Conservation (phyloP, 1,284 basidiomycete species). For the Neonothopanus nambi region DNA sequence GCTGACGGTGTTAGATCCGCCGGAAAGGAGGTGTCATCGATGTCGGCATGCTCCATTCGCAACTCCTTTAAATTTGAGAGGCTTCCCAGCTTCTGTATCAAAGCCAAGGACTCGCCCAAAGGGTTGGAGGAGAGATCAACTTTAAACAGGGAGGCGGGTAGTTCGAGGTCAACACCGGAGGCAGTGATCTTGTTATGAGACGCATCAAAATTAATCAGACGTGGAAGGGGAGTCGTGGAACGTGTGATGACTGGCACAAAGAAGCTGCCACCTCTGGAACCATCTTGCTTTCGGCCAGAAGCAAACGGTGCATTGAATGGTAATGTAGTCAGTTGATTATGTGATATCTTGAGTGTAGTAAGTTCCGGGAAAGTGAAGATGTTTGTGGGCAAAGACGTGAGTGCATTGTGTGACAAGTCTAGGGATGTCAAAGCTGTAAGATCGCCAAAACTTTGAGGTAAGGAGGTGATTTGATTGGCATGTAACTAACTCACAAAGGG, state of each 20-base stretch:
- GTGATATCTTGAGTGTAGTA: conserved; percentile 64
- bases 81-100: conserved; percentile 48
- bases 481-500: conserved; percentile 53
- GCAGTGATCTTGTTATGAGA: conserved; percentile 66
- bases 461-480: conserved; percentile 60
- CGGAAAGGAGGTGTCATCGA: conserved; percentile 61
- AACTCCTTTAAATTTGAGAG: conserved; percentile 61
- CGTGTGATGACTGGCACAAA: conserved; percentile 63
- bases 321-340: conserved; percentile 62
- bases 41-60: conserved; percentile 52
- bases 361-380: conserved; percentile 70
- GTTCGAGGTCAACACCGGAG: conserved; percentile 46
- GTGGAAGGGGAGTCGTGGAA: conserved; percentile 62
- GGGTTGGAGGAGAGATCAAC: conserved; percentile 57
- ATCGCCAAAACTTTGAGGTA: conserved; percentile 68
- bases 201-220: conserved; percentile 56
- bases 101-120: conserved; percentile 34
- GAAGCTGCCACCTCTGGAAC: conserved; percentile 49
- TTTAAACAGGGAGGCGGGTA: conserved; percentile 51
- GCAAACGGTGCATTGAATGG: conserved; percentile 63
- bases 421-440: conserved; percentile 60
- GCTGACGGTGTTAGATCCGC: conserved; percentile 36
- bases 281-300: conserved; percentile 27
- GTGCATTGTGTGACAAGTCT: conserved; percentile 70
- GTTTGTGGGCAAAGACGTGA: conserved; percentile 59